These are phyloP conservation scores for Pilatotrama ljubarskyi DNA, from an alignment of 768 basidiomycete genomes.

Conservation along the genomic window DNA sequence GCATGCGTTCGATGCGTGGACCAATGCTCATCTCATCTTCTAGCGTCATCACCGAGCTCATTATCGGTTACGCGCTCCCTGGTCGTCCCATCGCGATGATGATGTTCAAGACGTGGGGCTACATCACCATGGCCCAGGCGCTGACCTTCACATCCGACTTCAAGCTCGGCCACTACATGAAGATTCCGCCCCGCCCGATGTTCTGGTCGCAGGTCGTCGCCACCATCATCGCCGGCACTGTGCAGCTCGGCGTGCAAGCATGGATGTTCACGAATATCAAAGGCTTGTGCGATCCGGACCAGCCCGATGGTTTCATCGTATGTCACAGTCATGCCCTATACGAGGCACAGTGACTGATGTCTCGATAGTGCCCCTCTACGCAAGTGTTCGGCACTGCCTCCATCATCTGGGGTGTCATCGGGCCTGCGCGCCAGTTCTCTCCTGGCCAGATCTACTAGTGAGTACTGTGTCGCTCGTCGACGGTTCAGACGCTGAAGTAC, in stretches of 20 bases:
- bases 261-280: slow-evolving; percentile 69
- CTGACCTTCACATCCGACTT: slow-evolving; percentile 73
- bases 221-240: slow-evolving; percentile 56
- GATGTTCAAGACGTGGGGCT: slow-evolving; percentile 77
- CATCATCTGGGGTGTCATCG: slow-evolving; percentile 49
- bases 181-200: slow-evolving; percentile 52
- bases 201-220: slow-evolving; percentile 60
- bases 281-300: slow-evolving; percentile 54
- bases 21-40: not conserved
- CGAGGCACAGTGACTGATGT: slow-evolving; percentile 1
- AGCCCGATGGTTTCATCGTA: slow-evolving; percentile 60
- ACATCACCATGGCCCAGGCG: slow-evolving; percentile 64
- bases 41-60: slow-evolving; percentile 74
- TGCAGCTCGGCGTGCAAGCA: slow-evolving; percentile 64
- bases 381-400: slow-evolving; percentile 57
- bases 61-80: slow-evolving; percentile 60
- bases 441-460: slow-evolving; percentile 38
- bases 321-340: slow-evolving; percentile 1
- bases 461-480: not conserved
- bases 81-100: slow-evolving; percentile 77
- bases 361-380: slow-evolving; percentile 55
- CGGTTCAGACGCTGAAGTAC: not conserved
- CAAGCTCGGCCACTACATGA: slow-evolving; percentile 76
- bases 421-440: slow-evolving; percentile 39
- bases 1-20: slow-evolving; percentile 25